phyloP scores from a whole-genome alignment of 2,329 filamentous ascomycete genomes.

The Xylaria sp. region DNA sequence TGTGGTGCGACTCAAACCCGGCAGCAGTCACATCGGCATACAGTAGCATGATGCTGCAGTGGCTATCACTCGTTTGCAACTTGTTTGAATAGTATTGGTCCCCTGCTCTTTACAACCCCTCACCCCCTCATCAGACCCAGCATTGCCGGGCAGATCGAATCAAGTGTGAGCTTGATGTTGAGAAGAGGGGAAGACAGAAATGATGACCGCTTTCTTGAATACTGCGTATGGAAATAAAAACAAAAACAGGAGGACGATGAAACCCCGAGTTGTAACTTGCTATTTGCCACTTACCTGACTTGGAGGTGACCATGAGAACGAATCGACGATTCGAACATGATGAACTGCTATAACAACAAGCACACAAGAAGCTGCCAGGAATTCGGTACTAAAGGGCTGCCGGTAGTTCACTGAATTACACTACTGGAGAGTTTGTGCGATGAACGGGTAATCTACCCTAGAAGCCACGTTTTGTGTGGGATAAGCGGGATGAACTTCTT shows the following conservation, averaged over 20 bases:
- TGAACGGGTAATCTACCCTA: neutral
- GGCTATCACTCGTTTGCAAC: slow-evolving; percentile 25
- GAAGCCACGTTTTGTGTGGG: slow-evolving; percentile 12
- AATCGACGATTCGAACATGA: neutral
- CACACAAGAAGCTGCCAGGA: neutral
- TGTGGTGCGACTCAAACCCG: slow-evolving; percentile 22
- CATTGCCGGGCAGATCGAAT: slow-evolving; percentile 3
- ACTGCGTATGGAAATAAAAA: neutral
- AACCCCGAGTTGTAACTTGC: slow-evolving; percentile 1
- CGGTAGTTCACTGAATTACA: neutral
- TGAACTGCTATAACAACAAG: neutral
- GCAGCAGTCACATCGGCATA: slow-evolving; percentile 6
- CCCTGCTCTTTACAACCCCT: slow-evolving; percentile 3
- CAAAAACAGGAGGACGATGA: neutral
- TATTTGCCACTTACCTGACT: neutral
- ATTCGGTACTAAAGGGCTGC: neutral
- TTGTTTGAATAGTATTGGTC: slow-evolving; percentile 36
- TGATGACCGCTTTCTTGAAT: neutral
- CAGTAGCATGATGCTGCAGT: slow-evolving; percentile 12
- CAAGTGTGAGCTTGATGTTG: neutral
- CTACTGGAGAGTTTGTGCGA: neutral
- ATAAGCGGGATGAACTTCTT: slow-evolving; percentile 13
- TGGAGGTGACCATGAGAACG: neutral
- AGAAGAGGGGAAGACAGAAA: neutral
- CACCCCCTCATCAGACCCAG: slow-evolving; percentile 9